Percentiles rank a stretch among this genome's conserved stretches.
Evolutionary conservation across 176 grass and related monocot genomes (phyloP).

Genomic region (Urochloa ruziziensis): DNA sequence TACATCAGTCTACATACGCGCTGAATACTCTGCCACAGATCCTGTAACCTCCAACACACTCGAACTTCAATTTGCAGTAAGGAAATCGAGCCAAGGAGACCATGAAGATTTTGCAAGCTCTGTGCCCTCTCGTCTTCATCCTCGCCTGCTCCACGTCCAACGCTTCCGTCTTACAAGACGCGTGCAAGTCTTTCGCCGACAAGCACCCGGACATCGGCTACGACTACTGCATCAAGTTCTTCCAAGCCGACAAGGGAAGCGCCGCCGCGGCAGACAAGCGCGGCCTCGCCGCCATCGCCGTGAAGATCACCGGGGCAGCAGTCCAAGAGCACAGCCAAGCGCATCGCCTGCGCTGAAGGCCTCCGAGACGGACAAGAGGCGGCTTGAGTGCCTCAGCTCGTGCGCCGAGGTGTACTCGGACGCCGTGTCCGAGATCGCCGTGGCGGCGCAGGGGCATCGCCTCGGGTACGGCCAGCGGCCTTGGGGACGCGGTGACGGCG

Average conservation of each 20-base stretch:
- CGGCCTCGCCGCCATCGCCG: slow-evolving; percentile 50
- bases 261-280: slow-evolving; percentile 25
- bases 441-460: slow-evolving; percentile 19
- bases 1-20: no score
- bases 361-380: slow-evolving; percentile 26
- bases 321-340: neutral
- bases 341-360: slow-evolving; percentile 37
- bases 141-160: neutral
- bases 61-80: neutral
- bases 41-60: no score
- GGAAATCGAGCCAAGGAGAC: neutral
- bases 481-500: neutral
- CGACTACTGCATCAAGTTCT: slow-evolving; percentile 54
- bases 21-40: no score
- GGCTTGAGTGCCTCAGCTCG: slow-evolving; percentile 1
- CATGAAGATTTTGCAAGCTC: slow-evolving; percentile 1
- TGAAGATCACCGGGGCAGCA: neutral
- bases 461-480: neutral
- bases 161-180: slow-evolving; percentile 39
- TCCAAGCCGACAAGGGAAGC: slow-evolving; percentile 31
- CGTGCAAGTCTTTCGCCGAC: slow-evolving; percentile 47
- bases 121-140: slow-evolving; percentile 30
- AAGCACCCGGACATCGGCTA: slow-evolving; percentile 17
- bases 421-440: slow-evolving; percentile 17
- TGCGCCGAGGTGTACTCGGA: slow-evolving; percentile 43